phyloP scores from a whole-genome alignment of 75 land plant genomes.

The Selaginella moellendorffii region DNA sequence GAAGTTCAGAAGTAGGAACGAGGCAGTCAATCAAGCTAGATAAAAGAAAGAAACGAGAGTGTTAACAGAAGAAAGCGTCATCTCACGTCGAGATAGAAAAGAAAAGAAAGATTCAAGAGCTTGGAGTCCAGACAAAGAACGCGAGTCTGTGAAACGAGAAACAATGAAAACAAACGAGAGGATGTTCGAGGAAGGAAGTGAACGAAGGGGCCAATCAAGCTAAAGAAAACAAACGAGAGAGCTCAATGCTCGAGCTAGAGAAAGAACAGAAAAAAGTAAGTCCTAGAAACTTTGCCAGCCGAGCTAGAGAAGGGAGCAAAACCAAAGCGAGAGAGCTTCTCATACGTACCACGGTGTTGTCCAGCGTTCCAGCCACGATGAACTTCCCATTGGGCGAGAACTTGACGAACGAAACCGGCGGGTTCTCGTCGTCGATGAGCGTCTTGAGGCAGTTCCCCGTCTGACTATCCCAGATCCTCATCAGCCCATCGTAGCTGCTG shows the following conservation, averaged over 20 bases:
- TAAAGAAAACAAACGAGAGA: too few relatives aligned
- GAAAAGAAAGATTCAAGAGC: too few relatives aligned
- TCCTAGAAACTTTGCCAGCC: too few relatives aligned
- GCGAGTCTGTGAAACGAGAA: too few relatives aligned
- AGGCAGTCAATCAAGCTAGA: not conserved
- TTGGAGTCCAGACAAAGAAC: too few relatives aligned
- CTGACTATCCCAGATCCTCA: slow-evolving; percentile 76
- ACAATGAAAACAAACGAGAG: too few relatives aligned
- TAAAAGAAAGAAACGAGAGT: slow-evolving; percentile 1
- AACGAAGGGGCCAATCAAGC: too few relatives aligned
- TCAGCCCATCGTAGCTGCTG: slow-evolving; percentile 78
- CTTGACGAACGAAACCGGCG: slow-evolving; percentile 79
- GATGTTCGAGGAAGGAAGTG: too few relatives aligned
- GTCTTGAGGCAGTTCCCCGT: slow-evolving; percentile 80
- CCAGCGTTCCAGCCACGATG: slow-evolving; percentile 72
- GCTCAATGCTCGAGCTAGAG: too few relatives aligned
- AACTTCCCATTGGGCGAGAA: slow-evolving; percentile 95
- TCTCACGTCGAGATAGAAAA: too few relatives aligned
- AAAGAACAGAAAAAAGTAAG: too few relatives aligned
- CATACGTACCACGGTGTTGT: slow-evolving; percentile 58
- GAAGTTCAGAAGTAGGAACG: not conserved
- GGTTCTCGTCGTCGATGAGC: slow-evolving; percentile 71
- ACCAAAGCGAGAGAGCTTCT: not conserved
- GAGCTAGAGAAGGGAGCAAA: not conserved
- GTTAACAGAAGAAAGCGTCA: not conserved